Evolutionary conservation across 805 yeast species (phyloP).

Genomic region (Schizosaccharomyces osmophilus): DNA sequence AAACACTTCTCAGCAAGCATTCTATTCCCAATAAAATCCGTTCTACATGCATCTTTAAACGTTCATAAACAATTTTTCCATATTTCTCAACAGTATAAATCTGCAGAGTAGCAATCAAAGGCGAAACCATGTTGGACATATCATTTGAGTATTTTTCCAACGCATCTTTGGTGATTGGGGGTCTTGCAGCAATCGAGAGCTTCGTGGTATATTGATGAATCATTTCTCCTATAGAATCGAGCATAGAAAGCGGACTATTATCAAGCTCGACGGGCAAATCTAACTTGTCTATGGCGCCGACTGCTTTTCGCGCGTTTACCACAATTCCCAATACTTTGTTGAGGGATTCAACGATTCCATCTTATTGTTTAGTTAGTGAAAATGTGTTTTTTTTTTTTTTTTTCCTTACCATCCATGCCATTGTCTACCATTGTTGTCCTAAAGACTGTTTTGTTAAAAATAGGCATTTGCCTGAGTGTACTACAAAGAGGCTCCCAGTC

Average conservation of each 20-base stretch:
- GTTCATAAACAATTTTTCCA: neutral
- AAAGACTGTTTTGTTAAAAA: too few species aligned
- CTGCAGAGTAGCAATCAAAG: neutral
- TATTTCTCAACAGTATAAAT: neutral
- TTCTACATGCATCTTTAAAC: neutral
- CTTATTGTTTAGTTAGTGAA: neutral
- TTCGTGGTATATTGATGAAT: neutral
- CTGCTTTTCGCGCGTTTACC: neutral
- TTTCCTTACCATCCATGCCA: too few species aligned
- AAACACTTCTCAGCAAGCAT: neutral
- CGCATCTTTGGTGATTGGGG: conserved; percentile 2
- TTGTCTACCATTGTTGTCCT: too few species aligned
- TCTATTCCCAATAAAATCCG: neutral
- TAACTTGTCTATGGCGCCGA: neutral
- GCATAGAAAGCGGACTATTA: neutral
- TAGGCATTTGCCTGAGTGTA: too few species aligned
- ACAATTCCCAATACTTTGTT: neutral
- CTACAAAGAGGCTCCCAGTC: too few species aligned
- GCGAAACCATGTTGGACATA: neutral
- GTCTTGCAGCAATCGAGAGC: neutral
- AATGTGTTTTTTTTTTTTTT: too few species aligned
- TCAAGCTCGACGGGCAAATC: neutral
- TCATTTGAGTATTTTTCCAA: neutral
- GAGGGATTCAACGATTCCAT: neutral
- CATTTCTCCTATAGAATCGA: neutral